Evolutionary conservation across 768 basidiomycete genomes (phyloP).

Genomic region (Clathrus columnatus): DNA sequence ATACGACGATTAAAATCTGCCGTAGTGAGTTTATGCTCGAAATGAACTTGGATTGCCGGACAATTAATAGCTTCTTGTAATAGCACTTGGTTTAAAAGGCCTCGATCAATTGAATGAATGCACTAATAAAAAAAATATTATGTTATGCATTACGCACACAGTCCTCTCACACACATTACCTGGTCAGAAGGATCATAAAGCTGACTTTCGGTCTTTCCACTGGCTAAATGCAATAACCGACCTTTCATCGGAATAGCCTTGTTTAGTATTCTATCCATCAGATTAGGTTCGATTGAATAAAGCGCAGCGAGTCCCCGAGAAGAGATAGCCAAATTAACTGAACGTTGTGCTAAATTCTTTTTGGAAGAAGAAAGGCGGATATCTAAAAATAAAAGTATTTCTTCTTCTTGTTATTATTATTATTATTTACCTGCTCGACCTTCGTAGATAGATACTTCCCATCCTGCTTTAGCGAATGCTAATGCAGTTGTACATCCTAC

Average conservation of each 20-base stretch:
- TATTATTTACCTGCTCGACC: constrained; percentile 53
- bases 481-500: constrained; percentile 90
- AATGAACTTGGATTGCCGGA: constrained; percentile 59
- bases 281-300: constrained; percentile 63
- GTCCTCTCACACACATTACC: no score
- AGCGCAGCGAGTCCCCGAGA: constrained; percentile 87
- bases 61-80: constrained; percentile 62
- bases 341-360: constrained; percentile 62
- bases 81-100: constrained; percentile 78
- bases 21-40: constrained; percentile 70
- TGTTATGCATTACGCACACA: no score
- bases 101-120: constrained; percentile 90
- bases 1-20: constrained; percentile 65
- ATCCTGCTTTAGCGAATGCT: constrained; percentile 78
- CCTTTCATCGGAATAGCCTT: constrained; percentile 90
- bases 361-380: constrained; percentile 65
- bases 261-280: constrained; percentile 62
- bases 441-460: constrained; percentile 76
- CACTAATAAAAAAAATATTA: no score
- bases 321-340: constrained; percentile 95
- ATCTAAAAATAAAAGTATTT: constrained; percentile 36
- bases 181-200: constrained; percentile 82
- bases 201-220: constrained; percentile 73
- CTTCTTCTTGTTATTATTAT: neutral
- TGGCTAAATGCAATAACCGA: constrained; percentile 82